phyloP scores from a whole-genome alignment of 2,329 filamentous ascomycete genomes.

The Aureobasidium sp. region DNA sequence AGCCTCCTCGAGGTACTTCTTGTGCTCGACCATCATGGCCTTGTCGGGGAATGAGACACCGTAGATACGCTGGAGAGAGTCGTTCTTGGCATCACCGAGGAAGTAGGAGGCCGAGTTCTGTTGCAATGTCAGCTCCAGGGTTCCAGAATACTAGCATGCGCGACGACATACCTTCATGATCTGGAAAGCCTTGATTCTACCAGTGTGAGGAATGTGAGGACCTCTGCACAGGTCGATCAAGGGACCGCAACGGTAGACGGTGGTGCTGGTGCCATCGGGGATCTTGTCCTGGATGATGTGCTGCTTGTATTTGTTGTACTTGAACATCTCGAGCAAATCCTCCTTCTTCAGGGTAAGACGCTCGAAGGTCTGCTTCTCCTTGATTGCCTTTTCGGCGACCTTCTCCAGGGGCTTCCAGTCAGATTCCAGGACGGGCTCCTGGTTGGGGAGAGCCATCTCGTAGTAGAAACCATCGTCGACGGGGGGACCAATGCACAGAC shows the following conservation, averaged over 20 bases:
- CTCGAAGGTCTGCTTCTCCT: slow-evolving; percentile 95
- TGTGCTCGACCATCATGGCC: slow-evolving; percentile 85
- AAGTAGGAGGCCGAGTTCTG: slow-evolving; percentile 77
- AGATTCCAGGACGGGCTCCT: slow-evolving; percentile 57
- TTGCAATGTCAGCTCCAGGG: not conserved
- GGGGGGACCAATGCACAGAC: slow-evolving; percentile 86
- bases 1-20: slow-evolving; percentile 94
- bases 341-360: slow-evolving; percentile 82
- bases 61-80: slow-evolving; percentile 92
- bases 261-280: slow-evolving; percentile 77
- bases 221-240: slow-evolving; percentile 93
- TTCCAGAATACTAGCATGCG: not conserved
- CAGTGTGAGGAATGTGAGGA: slow-evolving; percentile 87
- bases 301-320: slow-evolving; percentile 96
- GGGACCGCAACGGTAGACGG: slow-evolving; percentile 88
- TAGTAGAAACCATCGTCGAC: slow-evolving; percentile 94
- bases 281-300: slow-evolving; percentile 95
- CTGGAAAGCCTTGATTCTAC: slow-evolving; percentile 88
- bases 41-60: slow-evolving; percentile 97
- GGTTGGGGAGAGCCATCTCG: slow-evolving; percentile 78
- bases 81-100: slow-evolving; percentile 85
- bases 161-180: slow-evolving; percentile 60
- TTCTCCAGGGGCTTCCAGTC: slow-evolving; percentile 83
- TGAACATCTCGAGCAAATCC: slow-evolving; percentile 90
- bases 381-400: slow-evolving; percentile 74